Evolutionary conservation across 2,329 filamentous ascomycete species (phyloP), one percentile per base, ranked within the genome.

Genomic region (Pseudonectria buxi): DNA sequence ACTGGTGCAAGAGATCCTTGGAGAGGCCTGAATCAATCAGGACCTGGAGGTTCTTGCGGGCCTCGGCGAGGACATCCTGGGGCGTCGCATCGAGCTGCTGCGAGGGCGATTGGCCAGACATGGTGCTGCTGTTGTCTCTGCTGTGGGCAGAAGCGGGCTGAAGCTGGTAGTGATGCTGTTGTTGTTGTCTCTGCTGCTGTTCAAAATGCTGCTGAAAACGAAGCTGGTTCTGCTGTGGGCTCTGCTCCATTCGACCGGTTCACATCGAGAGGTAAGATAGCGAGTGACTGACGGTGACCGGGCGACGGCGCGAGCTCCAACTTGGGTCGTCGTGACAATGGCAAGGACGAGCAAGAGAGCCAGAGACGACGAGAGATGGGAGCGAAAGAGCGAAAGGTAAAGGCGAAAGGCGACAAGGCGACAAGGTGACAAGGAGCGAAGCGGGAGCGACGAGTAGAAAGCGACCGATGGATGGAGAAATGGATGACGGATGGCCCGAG

Each of bases 11-110:
- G 27, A 62, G 48, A 37, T 68, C 65, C 46, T 61, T 63, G 33
- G 65, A 67, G 9, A 68, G 47, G 29, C 65, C 65, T 12, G 64
- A 65, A 40, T 67, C 65, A 44, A 68, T 68, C 44, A 68, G 51
- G 30, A 61, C 61, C 53, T 68, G 64, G 6, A 68, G 58, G 38
- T 67, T 68, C 48, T 66, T 64, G 30, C 65, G 55, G 29, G 65
- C 65, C 50, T 68, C 65, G 14, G 59, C 62, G 36, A 68, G 57
- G 35, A 68, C 60, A 54, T 68, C 61, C 41, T 66, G 63, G 12
- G 65, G 57, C 14, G 58, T 61, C 27, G 62, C 49, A 27, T 62
- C 59, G 38, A 53, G 43, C 30, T 49, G 44, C 7, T 46, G 44
- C 27, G 28, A 36, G 16, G 43, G 35, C 32, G 46, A 46, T 18